Conservation (phyloP, 2,329 filamentous ascomycete species). For the Tolypocladium amazonense region DNA sequence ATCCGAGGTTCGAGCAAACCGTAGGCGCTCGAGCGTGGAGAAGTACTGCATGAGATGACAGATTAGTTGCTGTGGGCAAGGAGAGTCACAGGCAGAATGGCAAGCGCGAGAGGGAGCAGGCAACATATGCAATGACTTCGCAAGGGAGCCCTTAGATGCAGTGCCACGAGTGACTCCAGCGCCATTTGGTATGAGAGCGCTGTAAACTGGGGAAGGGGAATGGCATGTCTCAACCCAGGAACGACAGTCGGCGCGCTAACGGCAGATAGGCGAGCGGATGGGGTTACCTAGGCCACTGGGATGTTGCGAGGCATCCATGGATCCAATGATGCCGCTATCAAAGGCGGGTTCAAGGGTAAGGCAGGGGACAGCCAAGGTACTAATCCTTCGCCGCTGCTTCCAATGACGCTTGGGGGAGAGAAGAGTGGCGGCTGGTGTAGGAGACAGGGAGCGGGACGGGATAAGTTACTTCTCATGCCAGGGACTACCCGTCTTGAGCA, state of each 20-base stretch:
- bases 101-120: neutral
- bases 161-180: neutral
- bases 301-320: neutral
- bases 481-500: neutral
- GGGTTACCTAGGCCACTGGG: neutral
- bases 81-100: neutral
- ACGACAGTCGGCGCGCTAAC: slow-evolving; percentile 9
- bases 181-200: slow-evolving; percentile 8
- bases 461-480: neutral
- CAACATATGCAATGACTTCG: neutral
- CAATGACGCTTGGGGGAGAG: neutral
- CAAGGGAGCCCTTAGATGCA: neutral
- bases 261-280: neutral
- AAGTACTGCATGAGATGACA: slow-evolving; percentile 46
- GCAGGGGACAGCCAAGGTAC: neutral
- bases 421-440: neutral
- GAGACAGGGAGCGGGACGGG: neutral
- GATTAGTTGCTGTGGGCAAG: neutral
- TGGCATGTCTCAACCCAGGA: slow-evolving; percentile 29
- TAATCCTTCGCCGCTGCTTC: neutral
- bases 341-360: neutral
- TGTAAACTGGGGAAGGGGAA: slow-evolving; percentile 16
- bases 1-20: slow-evolving; percentile 41
- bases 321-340: too few relatives aligned
- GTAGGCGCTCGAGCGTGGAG: slow-evolving; percentile 59